Percentiles rank a stretch among this genome's conserved stretches.
These are phyloP conservation scores for Metschnikowia hibisci DNA, from an alignment of 805 yeast genomes.

Conservation along the genomic window DNA sequence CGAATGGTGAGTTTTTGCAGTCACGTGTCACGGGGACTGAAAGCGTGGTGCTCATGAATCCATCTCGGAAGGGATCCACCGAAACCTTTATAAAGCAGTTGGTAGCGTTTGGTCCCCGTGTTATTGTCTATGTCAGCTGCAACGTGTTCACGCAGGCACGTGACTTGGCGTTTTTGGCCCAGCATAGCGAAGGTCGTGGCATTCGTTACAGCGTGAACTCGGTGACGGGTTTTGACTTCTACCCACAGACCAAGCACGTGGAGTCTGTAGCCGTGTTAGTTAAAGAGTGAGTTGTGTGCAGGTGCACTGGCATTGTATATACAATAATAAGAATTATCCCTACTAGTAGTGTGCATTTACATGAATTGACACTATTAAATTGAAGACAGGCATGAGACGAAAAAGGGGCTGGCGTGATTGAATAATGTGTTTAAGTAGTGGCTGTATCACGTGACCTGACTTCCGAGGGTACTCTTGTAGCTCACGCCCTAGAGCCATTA, in stretches of 20 bases:
- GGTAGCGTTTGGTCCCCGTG: conserved; percentile 32
- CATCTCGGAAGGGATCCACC: conserved; percentile 42
- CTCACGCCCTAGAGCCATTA: too few species aligned
- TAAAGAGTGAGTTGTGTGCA: too few species aligned
- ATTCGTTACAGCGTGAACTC: conserved; percentile 17
- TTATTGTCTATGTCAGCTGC: conserved; percentile 42
- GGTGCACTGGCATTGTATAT: too few species aligned
- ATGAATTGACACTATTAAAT: too few species aligned
- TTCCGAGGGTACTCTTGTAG: too few species aligned
- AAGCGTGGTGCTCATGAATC: conserved; percentile 41
- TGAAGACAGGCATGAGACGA: too few species aligned
- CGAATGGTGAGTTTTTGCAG: conserved; percentile 20
- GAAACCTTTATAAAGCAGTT: conserved; percentile 33
- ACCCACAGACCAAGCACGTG: conserved; percentile 58
- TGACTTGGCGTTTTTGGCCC: conserved; percentile 31
- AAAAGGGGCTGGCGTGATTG: conserved; percentile 18
- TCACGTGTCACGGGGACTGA: conserved; percentile 29
- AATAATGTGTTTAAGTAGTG: neutral
- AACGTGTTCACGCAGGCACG: conserved; percentile 46
- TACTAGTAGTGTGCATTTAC: too few species aligned
- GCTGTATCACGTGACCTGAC: too few species aligned
- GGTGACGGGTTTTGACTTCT: conserved; percentile 42
- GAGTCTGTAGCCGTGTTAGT: conserved; percentile 49
- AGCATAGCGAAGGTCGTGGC: conserved; percentile 17
- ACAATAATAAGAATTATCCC: too few species aligned